phyloP scores from a whole-genome alignment of 306 rosid genomes.

The Ammopiptanthus mongolicus region DNA sequence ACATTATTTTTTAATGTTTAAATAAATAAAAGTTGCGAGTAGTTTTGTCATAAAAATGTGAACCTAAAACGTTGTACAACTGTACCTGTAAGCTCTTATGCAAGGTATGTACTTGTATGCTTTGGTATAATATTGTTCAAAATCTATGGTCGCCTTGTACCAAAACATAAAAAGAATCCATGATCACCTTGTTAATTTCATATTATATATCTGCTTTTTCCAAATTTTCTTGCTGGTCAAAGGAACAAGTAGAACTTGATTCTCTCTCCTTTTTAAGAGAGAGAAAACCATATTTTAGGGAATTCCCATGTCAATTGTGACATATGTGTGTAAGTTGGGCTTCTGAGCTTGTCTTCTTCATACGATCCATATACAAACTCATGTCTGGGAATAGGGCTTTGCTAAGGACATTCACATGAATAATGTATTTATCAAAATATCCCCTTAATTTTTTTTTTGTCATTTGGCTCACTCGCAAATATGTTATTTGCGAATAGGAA shows the following conservation, averaged over 20 bases:
- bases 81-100: background rate
- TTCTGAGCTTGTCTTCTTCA: background rate
- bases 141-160: background rate
- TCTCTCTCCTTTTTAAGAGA: background rate
- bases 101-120: background rate
- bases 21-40: conserved; percentile 7
- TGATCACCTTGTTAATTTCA: background rate
- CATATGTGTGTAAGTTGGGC: background rate
- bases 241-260: background rate
- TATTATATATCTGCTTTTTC: background rate
- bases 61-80: conserved; percentile 8
- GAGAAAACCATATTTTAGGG: background rate
- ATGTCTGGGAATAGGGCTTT: conserved; percentile 8
- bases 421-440: too few relatives aligned
- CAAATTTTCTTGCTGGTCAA: background rate
- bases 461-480: too few relatives aligned
- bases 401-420: too few relatives aligned
- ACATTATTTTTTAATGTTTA: conserved; percentile 4
- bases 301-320: background rate
- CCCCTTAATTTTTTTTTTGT: too few relatives aligned
- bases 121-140: background rate
- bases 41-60: conserved; percentile 2
- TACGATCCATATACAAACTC: background rate
- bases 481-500: too few relatives aligned
- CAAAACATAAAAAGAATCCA: background rate